These are phyloP conservation scores for Diaporthe vexans DNA, from an alignment of 2,329 filamentous ascomycete genomes.

Conservation along the genomic window DNA sequence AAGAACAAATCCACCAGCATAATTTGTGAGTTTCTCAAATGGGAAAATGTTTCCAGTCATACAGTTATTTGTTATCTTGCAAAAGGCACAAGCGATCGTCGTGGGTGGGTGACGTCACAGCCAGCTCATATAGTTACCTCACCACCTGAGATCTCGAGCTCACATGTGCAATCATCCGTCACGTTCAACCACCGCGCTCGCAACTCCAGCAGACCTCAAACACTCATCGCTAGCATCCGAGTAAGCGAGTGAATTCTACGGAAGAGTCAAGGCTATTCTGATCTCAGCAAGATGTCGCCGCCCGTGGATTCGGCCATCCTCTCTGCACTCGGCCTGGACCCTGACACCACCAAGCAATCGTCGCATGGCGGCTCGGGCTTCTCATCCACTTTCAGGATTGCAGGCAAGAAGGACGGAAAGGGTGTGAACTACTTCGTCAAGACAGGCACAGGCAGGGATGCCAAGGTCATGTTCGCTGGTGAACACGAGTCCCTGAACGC, in stretches of 20 bases:
- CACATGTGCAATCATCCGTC: too few species aligned
- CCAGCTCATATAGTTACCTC: neutral
- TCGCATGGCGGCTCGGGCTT: constrained; percentile 78
- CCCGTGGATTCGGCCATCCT: constrained; percentile 75
- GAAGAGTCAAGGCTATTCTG: neutral
- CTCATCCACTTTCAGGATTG: constrained; percentile 69
- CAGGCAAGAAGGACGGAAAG: constrained; percentile 44
- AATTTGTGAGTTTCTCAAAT: neutral
- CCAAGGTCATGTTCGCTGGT: constrained; percentile 80
- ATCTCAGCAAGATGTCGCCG: constrained; percentile 53
- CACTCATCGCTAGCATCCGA: neutral
- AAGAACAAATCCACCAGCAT: neutral
- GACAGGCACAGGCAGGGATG: constrained; percentile 70
- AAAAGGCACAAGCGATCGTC: neutral
- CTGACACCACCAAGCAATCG: constrained; percentile 66
- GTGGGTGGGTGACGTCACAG: constrained; percentile 37
- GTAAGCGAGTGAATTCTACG: neutral
- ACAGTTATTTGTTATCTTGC: neutral
- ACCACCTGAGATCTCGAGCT: neutral
- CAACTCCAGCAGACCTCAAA: neutral
- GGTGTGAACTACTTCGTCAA: constrained; percentile 77
- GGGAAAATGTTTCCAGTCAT: neutral
- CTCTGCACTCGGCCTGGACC: constrained; percentile 71
- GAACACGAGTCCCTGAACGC: constrained; percentile 89
- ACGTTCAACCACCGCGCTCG: neutral